Conservation (phyloP, 139 green algal genomes). For the Micractinium sp. region DNA sequence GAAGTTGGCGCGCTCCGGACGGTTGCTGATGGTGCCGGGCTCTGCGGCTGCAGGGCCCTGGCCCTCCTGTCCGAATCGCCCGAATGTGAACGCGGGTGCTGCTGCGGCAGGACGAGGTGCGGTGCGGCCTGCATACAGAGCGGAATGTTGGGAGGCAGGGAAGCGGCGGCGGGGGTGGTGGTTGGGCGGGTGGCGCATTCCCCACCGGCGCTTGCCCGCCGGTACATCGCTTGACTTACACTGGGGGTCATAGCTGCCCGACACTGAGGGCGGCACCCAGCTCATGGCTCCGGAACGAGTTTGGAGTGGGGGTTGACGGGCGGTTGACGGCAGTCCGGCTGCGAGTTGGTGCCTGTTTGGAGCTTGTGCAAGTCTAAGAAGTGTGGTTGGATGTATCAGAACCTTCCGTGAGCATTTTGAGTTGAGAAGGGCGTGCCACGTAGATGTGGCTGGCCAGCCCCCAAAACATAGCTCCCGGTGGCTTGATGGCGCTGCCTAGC, state of each 20-base stretch:
- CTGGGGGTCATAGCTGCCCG: conserved; percentile 9
- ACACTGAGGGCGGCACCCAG: conserved; percentile 1
- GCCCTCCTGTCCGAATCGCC: background rate
- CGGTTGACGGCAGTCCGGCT: too few relatives aligned
- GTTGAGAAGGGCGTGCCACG: too few relatives aligned
- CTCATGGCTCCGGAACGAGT: background rate
- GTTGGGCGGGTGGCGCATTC: background rate
- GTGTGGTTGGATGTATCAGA: too few relatives aligned
- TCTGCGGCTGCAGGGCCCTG: background rate
- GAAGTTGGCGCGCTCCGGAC: conserved; percentile 9
- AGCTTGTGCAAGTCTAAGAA: too few relatives aligned
- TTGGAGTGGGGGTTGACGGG: too few relatives aligned
- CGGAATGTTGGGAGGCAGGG: too few relatives aligned
- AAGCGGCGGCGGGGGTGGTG: background rate
- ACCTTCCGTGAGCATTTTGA: too few relatives aligned
- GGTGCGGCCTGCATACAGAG: background rate
- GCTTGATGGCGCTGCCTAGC: too few relatives aligned
- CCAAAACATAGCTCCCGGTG: too few relatives aligned
- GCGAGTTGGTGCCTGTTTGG: too few relatives aligned
- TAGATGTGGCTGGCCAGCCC: too few relatives aligned
- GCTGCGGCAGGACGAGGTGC: background rate
- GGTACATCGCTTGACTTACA: background rate
- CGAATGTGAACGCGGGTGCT: background rate
- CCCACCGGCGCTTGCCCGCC: background rate
- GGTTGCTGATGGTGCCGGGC: background rate